Base-by-base conservation (phyloP, 805 yeast genomes). In the Jamesozyma hellenica region DNA sequence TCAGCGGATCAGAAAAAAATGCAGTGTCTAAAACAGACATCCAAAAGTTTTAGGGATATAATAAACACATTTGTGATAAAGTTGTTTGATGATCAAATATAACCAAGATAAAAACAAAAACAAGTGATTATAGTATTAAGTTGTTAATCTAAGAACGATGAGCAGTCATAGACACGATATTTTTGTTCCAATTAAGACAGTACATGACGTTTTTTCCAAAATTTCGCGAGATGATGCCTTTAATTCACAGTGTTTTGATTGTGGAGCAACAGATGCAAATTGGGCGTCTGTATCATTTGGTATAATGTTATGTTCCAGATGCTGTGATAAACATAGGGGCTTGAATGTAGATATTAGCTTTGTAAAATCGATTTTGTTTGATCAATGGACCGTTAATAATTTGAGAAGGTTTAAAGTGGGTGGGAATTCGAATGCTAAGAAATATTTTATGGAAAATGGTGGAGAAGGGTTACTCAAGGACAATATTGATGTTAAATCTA, bases 301-400 rank as follows among this genome's bases (percentile, higher is more conserved):
- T n/a, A 18, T 35, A 7, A 12, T 28, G 28, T 8, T 35, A 21
- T 35, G 38, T 35, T 10, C 28, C 10, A 16, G 14, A 19, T 35
- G 38, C n/a, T 19, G 19, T 19, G n/a, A 18, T 12, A 35, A 28
- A 11, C 38, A 35, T 15, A 13, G 15, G 7, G n/a, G 3, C 4
- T 19, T 35, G 11, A 27, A 19, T 28, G 33, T 19, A 12, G 28
- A 23, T 12, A 19, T 28, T 8, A 35, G 27, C 4, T 28, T 28
- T 19, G 28, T 28, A 3, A 35, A 28, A 16, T 35, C 33, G 3
- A 13, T 12, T n/a, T 4, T 35, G 4, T 15, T 11, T 14, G 33
- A 35, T 29, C 38, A 35, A 21, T 35, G 38, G 38, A 35, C 38
- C 10, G 2, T 29, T 4, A 35, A 35, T 28, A 28, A 35, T 29